phyloP scores from a whole-genome alignment of 495 filamentous ascomycete species.

The Penicillium malachiteum region DNA sequence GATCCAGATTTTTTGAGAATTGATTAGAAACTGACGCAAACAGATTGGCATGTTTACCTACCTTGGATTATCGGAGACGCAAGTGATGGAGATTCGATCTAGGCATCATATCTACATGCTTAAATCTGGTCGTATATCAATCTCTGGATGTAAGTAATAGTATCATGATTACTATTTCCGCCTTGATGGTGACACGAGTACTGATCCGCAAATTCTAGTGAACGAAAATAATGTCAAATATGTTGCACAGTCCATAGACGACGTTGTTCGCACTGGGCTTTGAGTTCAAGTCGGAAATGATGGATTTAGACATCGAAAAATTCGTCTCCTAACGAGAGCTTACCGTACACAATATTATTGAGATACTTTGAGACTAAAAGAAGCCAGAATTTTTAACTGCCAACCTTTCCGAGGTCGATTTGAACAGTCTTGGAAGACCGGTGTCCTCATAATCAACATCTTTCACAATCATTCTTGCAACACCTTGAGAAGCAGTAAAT shows the following conservation, averaged over 20 bases:
- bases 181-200: no score
- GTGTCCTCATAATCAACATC: neutral
- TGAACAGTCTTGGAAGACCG: neutral
- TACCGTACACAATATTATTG: neutral
- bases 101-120: conserved; percentile 26
- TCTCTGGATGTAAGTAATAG: conserved; percentile 31
- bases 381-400: neutral
- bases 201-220: conserved; percentile 1
- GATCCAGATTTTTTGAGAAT: neutral
- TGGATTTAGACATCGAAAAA: neutral
- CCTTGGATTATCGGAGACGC: conserved; percentile 18
- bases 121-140: conserved; percentile 19
- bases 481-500: neutral
- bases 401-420: neutral
- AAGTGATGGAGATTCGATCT: conserved; percentile 20
- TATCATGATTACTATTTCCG: neutral
- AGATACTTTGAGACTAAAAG: neutral
- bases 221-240: conserved; percentile 27
- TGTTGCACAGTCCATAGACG: conserved; percentile 22
- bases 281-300: neutral
- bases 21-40: neutral
- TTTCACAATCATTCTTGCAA: neutral
- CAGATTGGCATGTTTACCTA: conserved; percentile 36
- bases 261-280: conserved; percentile 13
- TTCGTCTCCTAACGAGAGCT: neutral